Evolutionary conservation across 2,329 filamentous ascomycete genomes (phyloP), one percentile per base, ranked within the genome.

Genomic region (Diaporthe longicolla): DNA sequence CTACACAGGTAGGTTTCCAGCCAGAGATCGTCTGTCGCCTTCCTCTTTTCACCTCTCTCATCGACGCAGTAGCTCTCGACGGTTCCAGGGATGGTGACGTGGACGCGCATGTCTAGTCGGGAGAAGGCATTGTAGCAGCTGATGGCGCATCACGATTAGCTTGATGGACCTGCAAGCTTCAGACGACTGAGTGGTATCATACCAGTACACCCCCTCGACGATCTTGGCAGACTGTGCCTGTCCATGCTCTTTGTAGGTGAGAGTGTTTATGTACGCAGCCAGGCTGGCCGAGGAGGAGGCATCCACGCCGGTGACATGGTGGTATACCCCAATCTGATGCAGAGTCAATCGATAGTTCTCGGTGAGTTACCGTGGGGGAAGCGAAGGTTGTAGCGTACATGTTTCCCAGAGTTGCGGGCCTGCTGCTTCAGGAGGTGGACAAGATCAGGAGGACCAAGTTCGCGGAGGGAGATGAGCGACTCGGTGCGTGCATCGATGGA

Each of bases 51-150:
- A 77, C 97, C 97, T 79, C 95, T 92, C 85, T 99, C 97, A 83
- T 99, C 96, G 73, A 99, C 94, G 83, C 96, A 98, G 83, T 98
- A 98, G 84, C 95, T 97, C 83, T 99, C 96, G 70, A 99, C 95
- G 13, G 94, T 97, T 75, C 97, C 97, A 24, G 97, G 97, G 77
- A 99, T 98, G 77, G 95, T 96, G 74, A 99, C 96, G 81, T 98
- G 95, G 17, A 99, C 96, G 75, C 97, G 95, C 97, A 99, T 99
- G 81, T 99, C 97, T 70, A 98, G 89, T 77, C 97, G 91, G 7
- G 97, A 98, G 84, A 99, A 98, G 77, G 97, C 97, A 94, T 99
- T 99, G 89, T 99, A 99, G 85, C 97, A 99, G 85, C 87, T 89
- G 74, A 11, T 10, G 50, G 15, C 24, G 4, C 19, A 68, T 21